Conservation (phyloP, 2,329 filamentous ascomycete species). For the Botrytis pseudocinerea region DNA sequence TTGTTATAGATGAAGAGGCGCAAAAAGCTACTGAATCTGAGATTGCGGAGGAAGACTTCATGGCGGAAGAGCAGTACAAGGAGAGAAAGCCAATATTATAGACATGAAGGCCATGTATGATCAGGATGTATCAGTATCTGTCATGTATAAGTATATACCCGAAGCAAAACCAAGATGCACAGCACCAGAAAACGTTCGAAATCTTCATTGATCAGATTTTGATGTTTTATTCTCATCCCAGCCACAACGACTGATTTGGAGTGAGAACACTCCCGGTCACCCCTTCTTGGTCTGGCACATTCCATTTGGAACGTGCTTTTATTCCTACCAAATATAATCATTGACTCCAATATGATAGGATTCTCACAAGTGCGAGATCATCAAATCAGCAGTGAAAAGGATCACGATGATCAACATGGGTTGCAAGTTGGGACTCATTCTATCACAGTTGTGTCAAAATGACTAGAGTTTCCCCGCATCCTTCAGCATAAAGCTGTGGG, state of each 20-base stretch:
- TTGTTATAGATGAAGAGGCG: conserved; percentile 45
- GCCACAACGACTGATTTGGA: not conserved
- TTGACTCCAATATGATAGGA: not conserved
- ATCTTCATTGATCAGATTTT: not conserved
- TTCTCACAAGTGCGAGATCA: not conserved
- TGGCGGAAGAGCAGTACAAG: conserved; percentile 42
- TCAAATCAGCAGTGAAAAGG: not conserved
- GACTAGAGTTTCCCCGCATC: not conserved
- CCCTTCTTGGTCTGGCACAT: not conserved
- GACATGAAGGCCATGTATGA: conserved; percentile 20
- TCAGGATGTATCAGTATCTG: conserved; percentile 22
- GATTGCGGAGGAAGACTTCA: conserved; percentile 43
- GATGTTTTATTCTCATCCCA: not conserved
- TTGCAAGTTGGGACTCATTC: not conserved
- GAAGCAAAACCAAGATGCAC: not conserved
- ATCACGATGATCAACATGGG: too few species aligned
- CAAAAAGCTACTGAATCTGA: conserved; percentile 41
- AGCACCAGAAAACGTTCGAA: not conserved
- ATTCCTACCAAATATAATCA: not conserved
- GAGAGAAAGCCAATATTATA: conserved; percentile 34
- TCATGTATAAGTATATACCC: conserved; percentile 21
- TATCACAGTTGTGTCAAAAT: not conserved
- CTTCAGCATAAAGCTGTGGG: not conserved
- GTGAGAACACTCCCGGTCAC: not conserved
- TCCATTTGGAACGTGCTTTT: not conserved